Evolutionary conservation across 805 yeast genomes (phyloP), one percentile per base, ranked within the genome.

Genomic region (Wickerhamiella dianesei): DNA sequence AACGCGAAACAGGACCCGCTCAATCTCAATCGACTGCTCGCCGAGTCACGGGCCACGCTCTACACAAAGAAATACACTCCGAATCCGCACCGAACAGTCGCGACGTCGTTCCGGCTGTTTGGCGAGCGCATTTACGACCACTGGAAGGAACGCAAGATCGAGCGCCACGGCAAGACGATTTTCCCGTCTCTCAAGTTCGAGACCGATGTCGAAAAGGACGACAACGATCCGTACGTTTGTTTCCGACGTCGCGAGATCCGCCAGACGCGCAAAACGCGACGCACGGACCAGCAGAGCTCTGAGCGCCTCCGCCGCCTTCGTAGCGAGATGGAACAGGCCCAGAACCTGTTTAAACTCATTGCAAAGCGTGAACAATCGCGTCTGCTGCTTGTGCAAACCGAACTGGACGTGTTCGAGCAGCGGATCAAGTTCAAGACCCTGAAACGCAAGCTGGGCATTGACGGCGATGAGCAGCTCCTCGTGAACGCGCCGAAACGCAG

Each of bases 211-310:
- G 92, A 85, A 49, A 87, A 87, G 59, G 96, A 88, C 58, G 59
- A 56, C 22, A 44, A 50, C 18, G 96, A 92, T 63, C 97, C 98
- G 1, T 92, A 92, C 63, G 81, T 86, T 37, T 86, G 96, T 67
- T 92, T 92, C 70, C 76, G 98, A 58, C 79, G 96, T 55, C 81
- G 98, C 63, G 97, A 88, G 59, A 81, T 86, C 53, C 77, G 98
- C 54, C 96, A 84, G 60, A 92, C 94, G 25, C 81, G 98, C 63
- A 92, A 92, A 63, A 92, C 98, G 0, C 77, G 98, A 63, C 77
- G 97, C 53, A 84, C 96, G 0, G 98, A 92, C 66, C 75, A 83
- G 32, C 83, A 86, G 56, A 86, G 92, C 55, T 80, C 87, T 13
- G 96, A 88, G 63, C 76, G 88, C 53, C 69, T 92, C 44, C 73